A percentile compares a stretch with the other conserved stretches of the same genome.
Conservation (phyloP, 164 flowering plant genomes). For the Berberis thunbergii region DNA sequence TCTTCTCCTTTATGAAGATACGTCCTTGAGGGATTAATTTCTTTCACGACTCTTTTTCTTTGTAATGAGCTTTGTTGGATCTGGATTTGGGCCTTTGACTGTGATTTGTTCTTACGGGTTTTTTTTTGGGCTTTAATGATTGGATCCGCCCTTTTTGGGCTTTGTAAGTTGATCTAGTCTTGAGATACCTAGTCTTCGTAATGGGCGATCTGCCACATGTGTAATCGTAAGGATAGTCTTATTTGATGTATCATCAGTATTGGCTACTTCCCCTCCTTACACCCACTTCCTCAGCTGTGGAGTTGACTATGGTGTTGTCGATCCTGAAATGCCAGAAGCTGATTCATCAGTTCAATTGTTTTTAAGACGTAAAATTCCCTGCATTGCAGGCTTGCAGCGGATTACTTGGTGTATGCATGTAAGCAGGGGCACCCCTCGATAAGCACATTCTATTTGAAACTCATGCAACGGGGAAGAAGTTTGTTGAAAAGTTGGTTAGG, state of each 20-base stretch:
- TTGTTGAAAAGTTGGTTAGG: conserved; percentile 31
- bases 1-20: too few relatives aligned
- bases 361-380: conserved; percentile 69
- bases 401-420: conserved; percentile 93
- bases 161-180: too few relatives aligned
- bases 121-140: too few relatives aligned
- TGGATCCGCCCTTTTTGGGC: too few relatives aligned
- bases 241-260: conserved; percentile 7
- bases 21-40: too few relatives aligned
- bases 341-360: conserved; percentile 91
- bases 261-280: conserved; percentile 95
- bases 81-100: too few relatives aligned
- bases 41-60: too few relatives aligned
- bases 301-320: conserved; percentile 76
- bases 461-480: conserved; percentile 67
- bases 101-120: too few relatives aligned
- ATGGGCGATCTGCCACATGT: too few relatives aligned
- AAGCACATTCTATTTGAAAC: conserved; percentile 72
- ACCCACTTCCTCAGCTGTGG: conserved; percentile 64
- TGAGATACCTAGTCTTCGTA: too few relatives aligned
- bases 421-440: conserved; percentile 81
- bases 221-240: too few relatives aligned
- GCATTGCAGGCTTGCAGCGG: conserved; percentile 40
- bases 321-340: conserved; percentile 70
- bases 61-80: too few relatives aligned